Base-by-base conservation (phyloP, 1,139 yeast genomes). In the Debaryomycetaceae sp. region DNA sequence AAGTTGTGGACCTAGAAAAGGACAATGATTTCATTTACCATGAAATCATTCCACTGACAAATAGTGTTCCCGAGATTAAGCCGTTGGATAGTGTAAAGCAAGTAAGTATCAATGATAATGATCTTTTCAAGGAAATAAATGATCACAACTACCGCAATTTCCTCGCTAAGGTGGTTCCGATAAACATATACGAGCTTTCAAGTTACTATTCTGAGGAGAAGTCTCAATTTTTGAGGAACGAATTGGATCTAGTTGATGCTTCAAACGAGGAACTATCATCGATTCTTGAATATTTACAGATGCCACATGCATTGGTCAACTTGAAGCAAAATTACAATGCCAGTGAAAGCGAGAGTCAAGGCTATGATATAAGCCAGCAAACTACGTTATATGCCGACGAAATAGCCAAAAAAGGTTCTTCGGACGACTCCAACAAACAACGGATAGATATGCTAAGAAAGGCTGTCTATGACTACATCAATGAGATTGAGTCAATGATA, bases 11-110 rank as follows among this genome's bases (percentile, higher is more conserved):
- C 7, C 60, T 87, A 49, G 81, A 76, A 34, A 88, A 87, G 55
- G 98, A 93, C 58, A 93, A 93, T 58, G 97, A 93, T 59, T 84
- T 83, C 57, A 88, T 93, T 39, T 93, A 87, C 57, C 96, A 93
- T 61, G 91, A 85, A 24, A 60, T 75, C 2, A 70, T 91, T 11
- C 96, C 96, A 0, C 74, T 80, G 13, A 68, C 72, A 31, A 77
- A 76, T 4, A 71, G 83, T 1, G 58, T 87, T 8, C 72, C 84
- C 0, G 81, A 76, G 11, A 72, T 89, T 7, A 81, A 87, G 51
- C 80, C 87, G 0, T 72, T 90, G 75, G 95, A 87, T 47, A 88
- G 93, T 31, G 84, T 87, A 2, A 87, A 87, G 56, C 71, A 84
- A 0, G 74, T 81, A 3, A 76, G 83, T 5, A 70, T 88, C 56